Evolutionary conservation across 2,329 filamentous ascomycete genomes (phyloP), one percentile per base, ranked within the genome.

Genomic region (Fusarium sp.): DNA sequence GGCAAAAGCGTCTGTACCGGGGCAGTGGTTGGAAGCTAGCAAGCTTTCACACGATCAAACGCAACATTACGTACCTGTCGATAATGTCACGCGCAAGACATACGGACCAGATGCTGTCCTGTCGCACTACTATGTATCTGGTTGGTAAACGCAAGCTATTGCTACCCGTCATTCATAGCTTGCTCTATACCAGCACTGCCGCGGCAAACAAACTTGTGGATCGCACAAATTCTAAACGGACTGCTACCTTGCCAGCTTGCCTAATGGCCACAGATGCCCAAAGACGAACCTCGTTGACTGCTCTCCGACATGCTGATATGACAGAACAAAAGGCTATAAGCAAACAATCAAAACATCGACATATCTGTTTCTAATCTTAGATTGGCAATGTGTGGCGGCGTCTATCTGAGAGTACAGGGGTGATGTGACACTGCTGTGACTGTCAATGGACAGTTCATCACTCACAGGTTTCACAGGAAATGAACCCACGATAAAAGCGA

Each of bases 1-100:
- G 66, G 70, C 63, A 73, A 70, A 74, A 63, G 58, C 68, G 73
- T 63, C 57, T 45, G 66, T 75, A 75, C 73, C 73, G 66, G 72
- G 63, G 60, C 70, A 70, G 53, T 66, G 73, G 73, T 75, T 63
- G 66, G 70, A 69, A 59, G 53, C 59, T 66, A 66, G 59, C 52
- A 72, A 66, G 64, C 68, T 65, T 69, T 73, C 63, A 55, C 61
- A 57, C 59, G 67, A 75, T 70, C 64, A 67, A 59, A 55, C 63
- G 57, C 69, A 67, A 62, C 59, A 71, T 73, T 71, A 68, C 73
- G 59, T 69, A 70, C 68, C 60, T 72, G 49, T 58, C 44, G 46
- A 59, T 49, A 57, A 66, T 72, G 73, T 74, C 70, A 73, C 68
- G 58, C 70, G 66, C 63, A 53, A 60, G 58, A 47, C 56, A 50